Base-by-base conservation (phyloP, 495 filamentous ascomycete species). In the Hypoxylon subgilvum region DNA sequence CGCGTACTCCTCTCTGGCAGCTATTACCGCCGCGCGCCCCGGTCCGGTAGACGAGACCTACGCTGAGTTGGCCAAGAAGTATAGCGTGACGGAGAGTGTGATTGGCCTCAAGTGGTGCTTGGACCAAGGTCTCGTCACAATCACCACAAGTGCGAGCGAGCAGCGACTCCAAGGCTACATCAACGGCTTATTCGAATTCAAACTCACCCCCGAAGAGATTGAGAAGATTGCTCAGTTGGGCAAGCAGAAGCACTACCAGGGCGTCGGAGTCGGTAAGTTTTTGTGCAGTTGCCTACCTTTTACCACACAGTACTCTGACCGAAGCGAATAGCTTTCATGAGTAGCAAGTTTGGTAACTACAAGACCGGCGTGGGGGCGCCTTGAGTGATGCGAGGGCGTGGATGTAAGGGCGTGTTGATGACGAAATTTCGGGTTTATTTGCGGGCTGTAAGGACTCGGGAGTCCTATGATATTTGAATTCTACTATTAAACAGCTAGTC, bases 81-180 rank as follows among this genome's bases (percentile, higher is more conserved):
- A 96, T 59, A 86, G 78, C 2, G 91, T 94, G 12, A 79, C 73
- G n/a, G 79, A 85, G 46, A 79, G 75, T 0, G 89, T 92, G 57
- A 78, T 95, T 40, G 76, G 79, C 22, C 61, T 95, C 53, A 71
- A 90, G 47, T 96, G 90, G 91, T 82, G 80, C 17, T 71, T 95
- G 25, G 89, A 96, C 57, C 88, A 90, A 62, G 88, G 84, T 21
- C 70, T 88, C 38, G 82, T 92, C 13, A 72, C 82, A 0, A 72
- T 96, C 57, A 94, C 90, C 0, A 96, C 91, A 13, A 91, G 86
- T 65, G 70, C 74, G 16, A 94, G 82, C 51, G 86, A 92, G 74
- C 71, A 86, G 50, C 72, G 90, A 50, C 62, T 96, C 64, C 79
- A 76, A 52, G 79, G 80, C 51, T 93, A 88, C 63, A 61, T 91